A percentile compares a stretch with the other conserved stretches of the same genome.
Evolutionary conservation across 352 stramenopile genomes (phyloP).

Genomic region (Peronospora destructor): DNA sequence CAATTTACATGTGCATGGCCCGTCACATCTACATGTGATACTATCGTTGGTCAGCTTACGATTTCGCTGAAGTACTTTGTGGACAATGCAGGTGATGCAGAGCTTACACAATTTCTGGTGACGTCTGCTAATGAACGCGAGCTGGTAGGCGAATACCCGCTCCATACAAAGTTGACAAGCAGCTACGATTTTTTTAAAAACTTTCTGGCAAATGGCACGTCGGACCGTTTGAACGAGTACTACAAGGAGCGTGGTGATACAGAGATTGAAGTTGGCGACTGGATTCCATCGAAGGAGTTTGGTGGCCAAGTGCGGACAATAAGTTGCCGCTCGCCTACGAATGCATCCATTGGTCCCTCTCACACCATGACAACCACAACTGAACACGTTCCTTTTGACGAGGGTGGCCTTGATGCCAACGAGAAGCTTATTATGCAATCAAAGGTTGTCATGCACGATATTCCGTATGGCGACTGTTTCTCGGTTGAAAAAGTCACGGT

Average conservation of each 20-base stretch:
- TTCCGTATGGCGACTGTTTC: slow-evolving; percentile 84
- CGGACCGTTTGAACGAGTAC: slow-evolving; percentile 45
- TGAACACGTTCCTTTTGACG: slow-evolving; percentile 51
- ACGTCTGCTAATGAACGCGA: slow-evolving; percentile 59
- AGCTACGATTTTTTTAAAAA: slow-evolving; percentile 54
- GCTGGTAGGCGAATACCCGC: slow-evolving; percentile 57
- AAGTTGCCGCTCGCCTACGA: slow-evolving; percentile 66
- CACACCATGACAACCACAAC: slow-evolving; percentile 80
- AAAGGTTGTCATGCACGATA: slow-evolving; percentile 70
- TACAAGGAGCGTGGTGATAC: slow-evolving; percentile 70
- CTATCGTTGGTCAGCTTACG: slow-evolving; percentile 62
- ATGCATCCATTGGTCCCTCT: slow-evolving; percentile 74
- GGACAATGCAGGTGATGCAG: slow-evolving; percentile 37
- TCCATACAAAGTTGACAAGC: slow-evolving; percentile 48
- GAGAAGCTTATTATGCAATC: slow-evolving; percentile 57
- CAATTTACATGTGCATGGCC: slow-evolving; percentile 59
- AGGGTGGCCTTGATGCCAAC: slow-evolving; percentile 27
- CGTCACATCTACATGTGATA: slow-evolving; percentile 55
- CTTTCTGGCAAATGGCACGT: slow-evolving; percentile 54
- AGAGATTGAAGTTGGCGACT: slow-evolving; percentile 64
- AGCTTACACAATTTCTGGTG: slow-evolving; percentile 59
- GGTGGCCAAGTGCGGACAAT: slow-evolving; percentile 59
- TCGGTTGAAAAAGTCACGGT: slow-evolving; percentile 64
- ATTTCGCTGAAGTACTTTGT: slow-evolving; percentile 67
- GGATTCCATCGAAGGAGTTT: slow-evolving; percentile 54